phyloP scores from a whole-genome alignment of 129 eudicot genomes.

The Mikania micrantha region DNA sequence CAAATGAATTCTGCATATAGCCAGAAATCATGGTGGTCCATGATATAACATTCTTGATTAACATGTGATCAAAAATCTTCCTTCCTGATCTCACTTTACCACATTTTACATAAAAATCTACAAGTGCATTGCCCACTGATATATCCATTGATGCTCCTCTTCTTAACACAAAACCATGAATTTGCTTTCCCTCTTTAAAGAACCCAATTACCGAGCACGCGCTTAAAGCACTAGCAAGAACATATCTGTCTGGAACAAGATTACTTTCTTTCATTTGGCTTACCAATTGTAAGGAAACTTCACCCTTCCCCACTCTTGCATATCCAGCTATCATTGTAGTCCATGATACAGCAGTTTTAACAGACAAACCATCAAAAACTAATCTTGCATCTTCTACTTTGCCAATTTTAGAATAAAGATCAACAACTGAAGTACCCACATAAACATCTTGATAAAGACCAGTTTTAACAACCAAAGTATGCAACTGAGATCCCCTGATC shows the following conservation, averaged over 20 bases:
- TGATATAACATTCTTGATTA: constrained; percentile 42
- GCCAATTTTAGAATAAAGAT: constrained; percentile 48
- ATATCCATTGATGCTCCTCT: constrained; percentile 45
- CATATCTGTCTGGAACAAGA: constrained; percentile 52
- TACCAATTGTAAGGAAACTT: constrained; percentile 41
- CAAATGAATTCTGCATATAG: constrained; percentile 50
- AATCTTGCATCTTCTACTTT: constrained; percentile 39
- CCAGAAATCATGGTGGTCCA: constrained; percentile 84
- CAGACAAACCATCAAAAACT: constrained; percentile 36
- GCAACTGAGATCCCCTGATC: constrained; percentile 37
- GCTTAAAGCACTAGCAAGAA: constrained; percentile 51
- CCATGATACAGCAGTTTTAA: constrained; percentile 52
- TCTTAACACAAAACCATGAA: constrained; percentile 56
- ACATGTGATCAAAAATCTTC: constrained; percentile 48
- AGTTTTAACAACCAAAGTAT: constrained; percentile 40
- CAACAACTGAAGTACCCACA: constrained; percentile 58
- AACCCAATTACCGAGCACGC: constrained; percentile 48
- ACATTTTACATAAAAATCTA: constrained; percentile 65
- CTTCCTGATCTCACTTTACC: constrained; percentile 43
- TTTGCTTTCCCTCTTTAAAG: constrained; percentile 52
- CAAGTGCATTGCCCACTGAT: constrained; percentile 49
- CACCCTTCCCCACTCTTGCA: constrained; percentile 42
- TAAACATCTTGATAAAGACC: constrained; percentile 50
- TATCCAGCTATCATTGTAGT: constrained; percentile 50
- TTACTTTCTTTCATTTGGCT: constrained; percentile 38